These are phyloP conservation scores for Castanea crenata DNA, from an alignment of 306 rosid genomes.

Conservation along the genomic window DNA sequence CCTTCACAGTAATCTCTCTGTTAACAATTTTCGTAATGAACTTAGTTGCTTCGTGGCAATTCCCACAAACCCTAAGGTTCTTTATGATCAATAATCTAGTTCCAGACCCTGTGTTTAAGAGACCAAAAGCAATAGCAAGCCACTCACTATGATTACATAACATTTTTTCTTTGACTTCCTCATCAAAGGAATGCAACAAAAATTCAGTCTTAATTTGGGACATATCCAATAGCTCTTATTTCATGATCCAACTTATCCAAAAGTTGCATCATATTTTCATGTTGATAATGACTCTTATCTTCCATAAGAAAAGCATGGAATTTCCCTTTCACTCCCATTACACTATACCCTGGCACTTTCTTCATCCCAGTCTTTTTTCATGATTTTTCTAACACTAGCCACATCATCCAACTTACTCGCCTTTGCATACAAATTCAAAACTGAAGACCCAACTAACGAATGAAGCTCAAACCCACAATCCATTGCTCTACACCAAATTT, in stretches of 20 bases:
- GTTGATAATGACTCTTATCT: conserved; percentile 26
- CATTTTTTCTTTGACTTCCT: neutral
- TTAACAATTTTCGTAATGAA: neutral
- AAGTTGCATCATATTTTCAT: neutral
- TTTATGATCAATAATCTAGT: neutral
- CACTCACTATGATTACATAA: neutral
- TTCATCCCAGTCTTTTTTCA: conserved; percentile 24
- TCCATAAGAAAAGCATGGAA: conserved; percentile 46
- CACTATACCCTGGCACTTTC: conserved; percentile 36
- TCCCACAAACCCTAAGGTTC: neutral
- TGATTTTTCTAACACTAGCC: conserved; percentile 30
- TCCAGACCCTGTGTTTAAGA: neutral
- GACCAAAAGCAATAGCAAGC: conserved; percentile 8
- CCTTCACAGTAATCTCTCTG: neutral
- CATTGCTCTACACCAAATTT: too few species aligned
- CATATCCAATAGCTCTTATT: neutral
- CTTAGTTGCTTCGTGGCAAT: neutral
- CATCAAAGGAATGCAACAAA: neutral
- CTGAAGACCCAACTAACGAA: too few species aligned
- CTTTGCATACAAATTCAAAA: too few species aligned
- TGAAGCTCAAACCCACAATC: too few species aligned
- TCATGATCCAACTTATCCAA: neutral
- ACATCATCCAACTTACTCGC: conserved; percentile 33
- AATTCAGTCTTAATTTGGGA: neutral
- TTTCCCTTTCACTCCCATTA: conserved; percentile 38